Evolutionary conservation across 805 yeast species (phyloP).

Genomic region (Scheffersomyces ergatensis): DNA sequence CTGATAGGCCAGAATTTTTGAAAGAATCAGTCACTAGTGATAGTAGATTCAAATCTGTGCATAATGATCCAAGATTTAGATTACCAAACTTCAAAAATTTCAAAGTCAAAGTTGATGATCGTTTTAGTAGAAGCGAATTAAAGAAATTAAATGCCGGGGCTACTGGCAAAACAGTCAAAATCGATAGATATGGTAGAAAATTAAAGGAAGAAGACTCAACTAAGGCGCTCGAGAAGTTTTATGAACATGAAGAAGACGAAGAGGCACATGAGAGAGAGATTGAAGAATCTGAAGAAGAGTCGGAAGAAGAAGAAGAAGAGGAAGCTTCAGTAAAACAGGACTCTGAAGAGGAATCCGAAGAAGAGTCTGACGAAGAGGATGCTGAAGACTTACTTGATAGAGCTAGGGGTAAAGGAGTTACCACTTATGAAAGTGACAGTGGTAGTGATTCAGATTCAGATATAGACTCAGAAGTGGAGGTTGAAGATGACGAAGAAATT

Average conservation of each 20-base stretch:
- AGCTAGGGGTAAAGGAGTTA: slow-evolving; percentile 67
- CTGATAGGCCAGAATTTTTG: slow-evolving; percentile 8
- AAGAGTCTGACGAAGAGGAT: slow-evolving; percentile 25
- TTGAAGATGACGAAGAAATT: slow-evolving; percentile 51
- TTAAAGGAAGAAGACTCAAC: slow-evolving; percentile 42
- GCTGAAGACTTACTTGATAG: slow-evolving; percentile 39
- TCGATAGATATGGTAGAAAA: slow-evolving; percentile 87
- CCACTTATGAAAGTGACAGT: slow-evolving; percentile 22
- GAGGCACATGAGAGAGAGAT: slow-evolving; percentile 18
- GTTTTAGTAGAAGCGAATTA: slow-evolving; percentile 71
- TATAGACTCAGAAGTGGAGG: slow-evolving; percentile 44
- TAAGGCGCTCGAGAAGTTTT: slow-evolving; percentile 63
- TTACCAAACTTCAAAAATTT: slow-evolving; percentile 66
- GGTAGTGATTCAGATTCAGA: slow-evolving; percentile 29
- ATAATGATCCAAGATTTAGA: slow-evolving; percentile 85
- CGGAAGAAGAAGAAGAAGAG: slow-evolving; percentile 13
- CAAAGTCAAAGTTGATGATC: slow-evolving; percentile 77
- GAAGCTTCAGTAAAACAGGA: slow-evolving; percentile 9
- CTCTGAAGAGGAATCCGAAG: slow-evolving; percentile 14
- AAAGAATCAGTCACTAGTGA: slow-evolving; percentile 50
- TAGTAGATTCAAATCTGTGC: slow-evolving; percentile 74
- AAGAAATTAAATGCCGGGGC: slow-evolving; percentile 42
- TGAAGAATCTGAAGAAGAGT: slow-evolving; percentile 13
- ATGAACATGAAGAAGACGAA: slow-evolving; percentile 41
- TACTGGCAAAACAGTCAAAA: slow-evolving; percentile 57